phyloP scores from a whole-genome alignment of 352 stramenopile species.

The Pythium plurisporium region DNA sequence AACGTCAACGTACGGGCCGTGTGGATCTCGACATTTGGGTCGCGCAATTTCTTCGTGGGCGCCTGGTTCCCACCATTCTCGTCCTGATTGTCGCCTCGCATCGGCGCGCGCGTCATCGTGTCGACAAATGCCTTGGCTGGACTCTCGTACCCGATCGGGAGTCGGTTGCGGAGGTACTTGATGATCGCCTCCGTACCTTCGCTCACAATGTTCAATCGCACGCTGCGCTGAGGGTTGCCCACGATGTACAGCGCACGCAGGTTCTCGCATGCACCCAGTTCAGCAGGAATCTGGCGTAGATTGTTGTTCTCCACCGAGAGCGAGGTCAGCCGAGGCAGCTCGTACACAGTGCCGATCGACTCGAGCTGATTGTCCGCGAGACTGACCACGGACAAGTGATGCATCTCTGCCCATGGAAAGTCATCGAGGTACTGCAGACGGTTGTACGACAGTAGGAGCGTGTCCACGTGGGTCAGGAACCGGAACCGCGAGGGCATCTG shows the following conservation, averaged over 20 bases:
- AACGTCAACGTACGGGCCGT: neutral
- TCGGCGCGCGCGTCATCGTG: constrained; percentile 9
- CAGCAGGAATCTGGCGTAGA: constrained; percentile 63
- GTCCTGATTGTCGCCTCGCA: constrained; percentile 11
- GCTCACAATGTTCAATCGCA: constrained; percentile 62
- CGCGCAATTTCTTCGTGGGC: constrained; percentile 19
- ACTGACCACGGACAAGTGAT: constrained; percentile 54
- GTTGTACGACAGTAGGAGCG: constrained; percentile 68
- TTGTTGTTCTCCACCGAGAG: constrained; percentile 85
- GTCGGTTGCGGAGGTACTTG: constrained; percentile 60
- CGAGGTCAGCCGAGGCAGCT: constrained; percentile 53
- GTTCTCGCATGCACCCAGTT: constrained; percentile 52
- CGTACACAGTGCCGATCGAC: constrained; percentile 55
- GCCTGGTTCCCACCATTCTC: constrained; percentile 12
- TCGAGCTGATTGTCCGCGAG: constrained; percentile 72
- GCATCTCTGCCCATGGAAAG: constrained; percentile 59
- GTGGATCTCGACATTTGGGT: neutral
- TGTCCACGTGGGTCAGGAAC: constrained; percentile 51
- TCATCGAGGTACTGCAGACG: constrained; percentile 44
- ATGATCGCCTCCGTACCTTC: constrained; percentile 68
- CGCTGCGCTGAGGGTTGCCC: constrained; percentile 74
- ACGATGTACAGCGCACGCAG: constrained; percentile 55
- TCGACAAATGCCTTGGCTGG: constrained; percentile 21
- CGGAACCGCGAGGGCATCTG: constrained; percentile 40
- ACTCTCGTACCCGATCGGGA: constrained; percentile 28